These are phyloP conservation scores for Ceratocystiopsis brevicomis DNA, from an alignment of 2,329 filamentous ascomycete species.

Conservation along the genomic window DNA sequence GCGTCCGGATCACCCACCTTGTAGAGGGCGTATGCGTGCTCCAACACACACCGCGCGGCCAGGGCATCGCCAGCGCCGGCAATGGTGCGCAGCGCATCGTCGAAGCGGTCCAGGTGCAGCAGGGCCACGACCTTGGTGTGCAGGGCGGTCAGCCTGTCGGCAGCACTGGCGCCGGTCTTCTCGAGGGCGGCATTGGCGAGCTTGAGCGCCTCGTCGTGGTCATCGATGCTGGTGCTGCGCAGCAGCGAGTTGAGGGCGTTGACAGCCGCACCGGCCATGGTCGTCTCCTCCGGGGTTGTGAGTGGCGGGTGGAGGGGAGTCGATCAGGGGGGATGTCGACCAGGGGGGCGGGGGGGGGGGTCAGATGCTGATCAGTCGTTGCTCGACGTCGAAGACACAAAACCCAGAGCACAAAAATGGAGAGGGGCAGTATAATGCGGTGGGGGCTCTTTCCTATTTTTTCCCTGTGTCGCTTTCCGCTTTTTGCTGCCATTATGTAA, in stretches of 20 bases:
- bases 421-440: conserved; percentile 4
- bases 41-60: conserved; percentile 41
- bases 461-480: background rate
- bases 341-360: too few relatives aligned
- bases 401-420: background rate
- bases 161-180: conserved; percentile 25
- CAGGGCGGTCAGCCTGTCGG: conserved; percentile 29
- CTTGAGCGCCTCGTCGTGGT: conserved; percentile 56
- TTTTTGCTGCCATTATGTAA: too few relatives aligned
- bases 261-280: conserved; percentile 19
- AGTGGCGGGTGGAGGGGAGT: background rate
- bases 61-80: conserved; percentile 42
- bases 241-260: conserved; percentile 34
- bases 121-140: conserved; percentile 57
- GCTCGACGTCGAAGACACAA: background rate
- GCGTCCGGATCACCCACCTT: conserved; percentile 52
- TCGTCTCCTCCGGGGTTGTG: too few relatives aligned
- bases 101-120: conserved; percentile 64
- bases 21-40: conserved; percentile 69
- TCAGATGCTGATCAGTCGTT: too few relatives aligned
- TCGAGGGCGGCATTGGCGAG: conserved; percentile 35
- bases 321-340: background rate
- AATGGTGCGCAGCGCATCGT: conserved; percentile 54
- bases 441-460: conserved; percentile 2
- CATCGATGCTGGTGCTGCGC: conserved; percentile 36